A percentile compares a stretch with the other conserved stretches of the same genome.
Evolutionary conservation across 495 filamentous ascomycete genomes (phyloP).

Genomic region (Elaphomyces granulatus): DNA sequence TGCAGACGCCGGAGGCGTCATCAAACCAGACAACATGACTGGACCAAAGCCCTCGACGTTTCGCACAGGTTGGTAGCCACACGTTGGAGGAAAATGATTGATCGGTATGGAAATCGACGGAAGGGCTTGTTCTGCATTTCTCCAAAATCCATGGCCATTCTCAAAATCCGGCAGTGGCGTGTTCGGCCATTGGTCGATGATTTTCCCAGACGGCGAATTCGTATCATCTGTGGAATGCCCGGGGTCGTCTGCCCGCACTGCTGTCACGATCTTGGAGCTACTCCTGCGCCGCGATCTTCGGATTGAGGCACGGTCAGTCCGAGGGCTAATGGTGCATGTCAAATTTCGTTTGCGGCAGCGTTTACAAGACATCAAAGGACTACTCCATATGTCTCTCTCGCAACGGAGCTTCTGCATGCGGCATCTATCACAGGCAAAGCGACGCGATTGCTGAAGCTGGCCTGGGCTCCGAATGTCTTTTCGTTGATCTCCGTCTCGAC

Average conservation of each 20-base stretch:
- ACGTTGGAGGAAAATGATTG: no score
- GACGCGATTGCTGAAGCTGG: constrained; percentile 5
- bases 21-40: neutral
- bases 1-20: neutral
- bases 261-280: neutral
- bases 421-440: constrained; percentile 7
- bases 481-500: neutral
- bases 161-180: no score
- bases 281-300: neutral
- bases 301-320: constrained; percentile 1
- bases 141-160: neutral
- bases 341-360: constrained; percentile 5
- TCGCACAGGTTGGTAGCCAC: no score
- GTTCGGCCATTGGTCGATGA: neutral
- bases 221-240: neutral
- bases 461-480: neutral
- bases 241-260: neutral
- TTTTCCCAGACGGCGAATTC: neutral
- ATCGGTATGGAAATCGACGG: no score
- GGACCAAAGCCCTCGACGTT: neutral
- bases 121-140: neutral
- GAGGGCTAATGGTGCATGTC: constrained; percentile 5
- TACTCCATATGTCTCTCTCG: constrained; percentile 6
- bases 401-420: constrained; percentile 8
- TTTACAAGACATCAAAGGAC: constrained; percentile 6